These are phyloP conservation scores for Madurella fahalii DNA, from an alignment of 2,329 filamentous ascomycete species.

Conservation along the genomic window DNA sequence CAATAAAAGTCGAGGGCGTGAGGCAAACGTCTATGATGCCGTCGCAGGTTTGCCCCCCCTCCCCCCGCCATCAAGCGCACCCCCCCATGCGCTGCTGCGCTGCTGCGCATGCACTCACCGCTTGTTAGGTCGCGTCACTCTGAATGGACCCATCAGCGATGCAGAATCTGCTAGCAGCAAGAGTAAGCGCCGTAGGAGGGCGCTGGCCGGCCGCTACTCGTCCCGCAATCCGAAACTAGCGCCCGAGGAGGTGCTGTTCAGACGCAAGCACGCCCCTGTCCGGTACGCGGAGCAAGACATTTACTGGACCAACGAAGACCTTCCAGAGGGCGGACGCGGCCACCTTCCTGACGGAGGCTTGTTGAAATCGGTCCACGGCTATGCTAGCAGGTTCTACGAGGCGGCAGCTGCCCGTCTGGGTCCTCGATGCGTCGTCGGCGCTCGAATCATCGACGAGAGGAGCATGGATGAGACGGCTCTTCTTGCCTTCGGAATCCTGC, in stretches of 20 bases:
- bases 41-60: slow-evolving; percentile 54
- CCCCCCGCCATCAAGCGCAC: not conserved
- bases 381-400: slow-evolving; percentile 63
- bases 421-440: slow-evolving; percentile 17
- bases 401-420: slow-evolving; percentile 29
- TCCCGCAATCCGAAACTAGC: slow-evolving; percentile 42
- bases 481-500: slow-evolving; percentile 67
- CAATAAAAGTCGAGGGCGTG: slow-evolving; percentile 15
- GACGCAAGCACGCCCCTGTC: slow-evolving; percentile 57
- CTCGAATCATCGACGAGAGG: slow-evolving; percentile 43
- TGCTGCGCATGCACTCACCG: not conserved
- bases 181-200: slow-evolving; percentile 8
- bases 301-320: slow-evolving; percentile 63
- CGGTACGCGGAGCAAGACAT: slow-evolving; percentile 68
- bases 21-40: slow-evolving; percentile 65
- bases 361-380: slow-evolving; percentile 64
- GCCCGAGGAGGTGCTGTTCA: slow-evolving; percentile 70
- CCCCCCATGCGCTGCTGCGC: not conserved
- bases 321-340: slow-evolving; percentile 42
- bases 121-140: slow-evolving; percentile 34
- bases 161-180: slow-evolving; percentile 10
- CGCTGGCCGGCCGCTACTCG: slow-evolving; percentile 22
- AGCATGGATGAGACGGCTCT: slow-evolving; percentile 78
- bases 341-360: slow-evolving; percentile 65
- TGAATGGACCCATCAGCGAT: slow-evolving; percentile 28